phyloP scores from a whole-genome alignment of 78 protist species.

The Dictyostelium discoideum region DNA sequence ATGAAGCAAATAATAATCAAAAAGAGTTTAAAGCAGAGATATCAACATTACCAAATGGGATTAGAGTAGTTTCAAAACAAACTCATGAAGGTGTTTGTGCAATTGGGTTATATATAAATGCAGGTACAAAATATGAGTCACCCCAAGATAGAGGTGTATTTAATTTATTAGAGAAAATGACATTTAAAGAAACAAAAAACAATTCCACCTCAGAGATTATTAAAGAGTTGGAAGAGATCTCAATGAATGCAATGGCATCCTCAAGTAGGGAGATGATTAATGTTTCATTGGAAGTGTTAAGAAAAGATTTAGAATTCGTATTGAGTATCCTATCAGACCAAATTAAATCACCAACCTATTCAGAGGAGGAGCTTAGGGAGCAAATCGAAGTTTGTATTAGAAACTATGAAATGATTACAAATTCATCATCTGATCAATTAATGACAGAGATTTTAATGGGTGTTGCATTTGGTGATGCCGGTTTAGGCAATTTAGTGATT shows the following conservation, averaged over 20 bases:
- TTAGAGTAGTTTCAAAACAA: conserved; percentile 27
- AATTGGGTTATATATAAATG: conserved; percentile 30
- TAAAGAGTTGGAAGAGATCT: conserved; percentile 6
- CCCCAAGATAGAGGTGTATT: conserved; percentile 64
- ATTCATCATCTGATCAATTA: background rate
- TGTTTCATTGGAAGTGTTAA: conserved; percentile 27
- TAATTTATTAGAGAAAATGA: conserved; percentile 58
- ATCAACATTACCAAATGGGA: conserved; percentile 57
- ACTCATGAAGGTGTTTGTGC: conserved; percentile 49
- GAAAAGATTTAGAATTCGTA: conserved; percentile 52
- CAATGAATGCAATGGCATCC: conserved; percentile 38
- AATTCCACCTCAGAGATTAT: conserved; percentile 46
- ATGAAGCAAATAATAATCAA: background rate
- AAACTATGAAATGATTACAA: background rate
- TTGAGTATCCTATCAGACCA: conserved; percentile 28
- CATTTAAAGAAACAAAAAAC: conserved; percentile 28
- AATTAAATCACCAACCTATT: conserved; percentile 29
- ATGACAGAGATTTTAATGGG: background rate
- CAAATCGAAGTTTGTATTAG: background rate
- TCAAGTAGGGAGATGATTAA: background rate
- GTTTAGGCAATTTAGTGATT: background rate
- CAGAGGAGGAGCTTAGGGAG: conserved; percentile 31
- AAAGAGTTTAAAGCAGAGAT: conserved; percentile 7
- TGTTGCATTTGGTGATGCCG: conserved; percentile 54
- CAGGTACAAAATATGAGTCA: conserved; percentile 41